A percentile compares a stretch with the other conserved stretches of the same genome.
phyloP scores from a whole-genome alignment of 345 rosid genomes.

The Durio zibethinus region DNA sequence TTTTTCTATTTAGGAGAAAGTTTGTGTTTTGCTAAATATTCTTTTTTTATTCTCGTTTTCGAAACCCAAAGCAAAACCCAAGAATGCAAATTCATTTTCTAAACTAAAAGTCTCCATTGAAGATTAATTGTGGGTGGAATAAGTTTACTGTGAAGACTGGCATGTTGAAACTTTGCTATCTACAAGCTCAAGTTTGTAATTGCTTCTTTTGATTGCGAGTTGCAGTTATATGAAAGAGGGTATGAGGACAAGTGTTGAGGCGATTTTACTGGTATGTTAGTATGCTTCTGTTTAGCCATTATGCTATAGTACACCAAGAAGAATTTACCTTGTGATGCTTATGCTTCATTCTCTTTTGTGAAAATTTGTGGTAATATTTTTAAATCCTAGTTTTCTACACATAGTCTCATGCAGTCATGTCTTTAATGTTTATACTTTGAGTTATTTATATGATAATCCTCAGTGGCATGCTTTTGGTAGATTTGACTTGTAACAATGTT shows the following conservation, averaged over 20 bases:
- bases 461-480: neutral
- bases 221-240: slow-evolving; percentile 95
- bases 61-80: neutral
- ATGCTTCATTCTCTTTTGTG: neutral
- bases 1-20: neutral
- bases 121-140: neutral
- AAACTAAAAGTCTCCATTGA: neutral
- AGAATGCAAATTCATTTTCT: neutral
- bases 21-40: neutral
- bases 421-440: neutral
- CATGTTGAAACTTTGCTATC: neutral
- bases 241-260: slow-evolving; percentile 95
- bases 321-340: neutral
- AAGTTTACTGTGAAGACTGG: neutral
- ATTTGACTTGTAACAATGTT: neutral
- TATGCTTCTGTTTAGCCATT: neutral
- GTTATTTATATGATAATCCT: neutral
- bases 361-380: neutral
- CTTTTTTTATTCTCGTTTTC: neutral
- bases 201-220: slow-evolving; percentile 16
- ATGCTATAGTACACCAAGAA: neutral
- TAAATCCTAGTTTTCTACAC: neutral
- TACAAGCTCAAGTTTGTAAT: neutral
- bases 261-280: slow-evolving; percentile 73
- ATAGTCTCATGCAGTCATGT: neutral